phyloP scores from a whole-genome alignment of 768 basidiomycete genomes.

The Fomitopsis serialis region DNA sequence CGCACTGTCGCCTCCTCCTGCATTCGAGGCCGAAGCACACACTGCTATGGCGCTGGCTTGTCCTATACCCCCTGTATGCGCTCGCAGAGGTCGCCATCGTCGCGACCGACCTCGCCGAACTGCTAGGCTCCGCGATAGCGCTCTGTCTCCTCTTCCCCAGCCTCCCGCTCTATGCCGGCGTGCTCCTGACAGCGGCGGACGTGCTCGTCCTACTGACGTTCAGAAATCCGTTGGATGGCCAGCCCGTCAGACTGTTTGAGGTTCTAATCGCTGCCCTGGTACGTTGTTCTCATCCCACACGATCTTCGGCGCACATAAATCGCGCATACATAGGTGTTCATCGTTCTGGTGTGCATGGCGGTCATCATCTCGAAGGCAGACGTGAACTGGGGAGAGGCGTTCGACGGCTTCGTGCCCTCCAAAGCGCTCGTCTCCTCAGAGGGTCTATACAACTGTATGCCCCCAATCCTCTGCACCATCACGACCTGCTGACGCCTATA shows the following conservation, averaged over 20 bases:
- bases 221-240: slow-evolving; percentile 61
- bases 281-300: slow-evolving; percentile 14
- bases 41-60: slow-evolving; percentile 30
- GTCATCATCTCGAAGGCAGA: slow-evolving; percentile 68
- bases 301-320: slow-evolving; percentile 3
- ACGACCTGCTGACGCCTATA: neutral
- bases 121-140: slow-evolving; percentile 57
- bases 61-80: slow-evolving; percentile 42
- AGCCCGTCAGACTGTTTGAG: slow-evolving; percentile 68
- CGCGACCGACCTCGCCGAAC: slow-evolving; percentile 54
- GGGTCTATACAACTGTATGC: slow-evolving; percentile 62
- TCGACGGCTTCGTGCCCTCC: slow-evolving; percentile 74
- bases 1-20: slow-evolving; percentile 43
- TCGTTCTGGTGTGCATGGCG: slow-evolving; percentile 74
- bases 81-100: slow-evolving; percentile 48
- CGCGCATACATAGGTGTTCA: slow-evolving; percentile 12
- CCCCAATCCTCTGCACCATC: slow-evolving; percentile 22
- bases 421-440: slow-evolving; percentile 50
- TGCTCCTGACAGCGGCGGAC: slow-evolving; percentile 43
- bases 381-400: slow-evolving; percentile 69
- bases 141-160: slow-evolving; percentile 46
- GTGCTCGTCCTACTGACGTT: slow-evolving; percentile 59
- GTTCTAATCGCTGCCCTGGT: slow-evolving; percentile 58
- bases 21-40: slow-evolving; percentile 37
- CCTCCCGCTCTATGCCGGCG: slow-evolving; percentile 43